Base-by-base conservation (phyloP, 1,139 yeast genomes). In the Kodamaea sp. region DNA sequence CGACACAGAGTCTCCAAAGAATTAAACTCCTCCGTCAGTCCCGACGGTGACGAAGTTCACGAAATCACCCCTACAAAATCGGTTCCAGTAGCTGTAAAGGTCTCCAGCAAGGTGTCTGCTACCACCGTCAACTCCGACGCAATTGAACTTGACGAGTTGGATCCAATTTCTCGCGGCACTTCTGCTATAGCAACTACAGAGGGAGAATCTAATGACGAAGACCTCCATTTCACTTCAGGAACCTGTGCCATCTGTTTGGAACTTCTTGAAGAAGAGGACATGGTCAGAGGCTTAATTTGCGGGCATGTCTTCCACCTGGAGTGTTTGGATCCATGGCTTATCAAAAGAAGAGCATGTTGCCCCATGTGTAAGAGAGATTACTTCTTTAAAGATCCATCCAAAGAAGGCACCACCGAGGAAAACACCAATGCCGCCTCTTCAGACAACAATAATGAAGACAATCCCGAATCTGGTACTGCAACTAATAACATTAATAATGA, bases 241-340 rank as follows among this genome's bases (percentile, higher is more conserved):
- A 61, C 76, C 3, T 86, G 95, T 66, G 90, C 92, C 13, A 83
- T 86, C 45, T 86, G 95, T 59, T 70, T 85, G 34, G 95, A 85
- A 34, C 53, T 63, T 8, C 72, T 83, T 48, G 83, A 77, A 42
- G 75, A 75, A 35, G 79, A 73, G 8, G 90, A 83, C 32, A 53
- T 59, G 1, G 89, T 86, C 0, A 73, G 95, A 35, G 87, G 88
- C 0, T 66, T 86, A 31, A 64, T 84, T 8, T 87, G 96, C 61
- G 92, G 92, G 3, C 96, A 87, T 58, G 88, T 83, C 2, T 87
- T 81, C 70, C 96, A 87, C 53, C 70, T 82, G 8, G 80, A 73
- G 16, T 87, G 96, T 59, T 68, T 87, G 32, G 94, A 84, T 48
- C 92, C 92, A 1, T 86, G 95, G 95, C 63, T 87, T 31, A 80